These are phyloP conservation scores for Lecanicillium sp. DNA, from an alignment of 2,329 filamentous ascomycete species.

Conservation along the genomic window DNA sequence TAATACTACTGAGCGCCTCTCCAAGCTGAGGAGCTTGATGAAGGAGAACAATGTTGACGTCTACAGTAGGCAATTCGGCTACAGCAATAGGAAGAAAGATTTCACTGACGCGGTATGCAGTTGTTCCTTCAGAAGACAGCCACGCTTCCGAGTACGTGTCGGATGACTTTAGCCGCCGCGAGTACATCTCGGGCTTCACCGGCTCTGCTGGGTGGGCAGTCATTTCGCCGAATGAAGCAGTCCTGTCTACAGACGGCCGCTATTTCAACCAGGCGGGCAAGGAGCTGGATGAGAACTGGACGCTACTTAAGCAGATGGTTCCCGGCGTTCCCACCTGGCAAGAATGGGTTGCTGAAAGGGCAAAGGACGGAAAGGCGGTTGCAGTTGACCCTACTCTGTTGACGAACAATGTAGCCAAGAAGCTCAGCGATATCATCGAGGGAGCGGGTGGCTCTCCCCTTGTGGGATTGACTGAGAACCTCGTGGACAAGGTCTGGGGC, in stretches of 20 bases:
- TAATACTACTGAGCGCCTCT: conserved; percentile 68
- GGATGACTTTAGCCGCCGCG: conserved; percentile 83
- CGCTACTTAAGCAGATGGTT: conserved; percentile 82
- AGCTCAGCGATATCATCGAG: conserved; percentile 77
- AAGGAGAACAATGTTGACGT: conserved; percentile 77
- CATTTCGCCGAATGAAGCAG: conserved; percentile 76
- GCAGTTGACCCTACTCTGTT: conserved; percentile 87
- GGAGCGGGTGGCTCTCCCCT: conserved; percentile 75
- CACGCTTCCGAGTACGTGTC: conserved; percentile 98
- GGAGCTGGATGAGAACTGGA: conserved; percentile 88
- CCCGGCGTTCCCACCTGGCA: conserved; percentile 96
- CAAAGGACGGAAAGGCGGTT: conserved; percentile 77
- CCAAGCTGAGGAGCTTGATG: conserved; percentile 77
- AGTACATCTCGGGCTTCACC: conserved; percentile 87
- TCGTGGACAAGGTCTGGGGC: conserved; percentile 89
- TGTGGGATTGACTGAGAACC: conserved; percentile 67
- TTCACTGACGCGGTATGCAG: conserved; percentile 35
- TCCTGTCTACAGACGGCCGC: conserved; percentile 86
- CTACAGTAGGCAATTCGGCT: conserved; percentile 58
- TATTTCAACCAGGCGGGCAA: conserved; percentile 96
- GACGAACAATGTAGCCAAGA: conserved; percentile 54
- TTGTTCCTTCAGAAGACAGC: conserved; percentile 93
- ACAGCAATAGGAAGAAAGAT: conserved; percentile 5
- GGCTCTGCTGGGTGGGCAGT: conserved; percentile 92
- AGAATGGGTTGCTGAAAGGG: conserved; percentile 85